Evolutionary conservation across 1,284 basidiomycete genomes (phyloP).

Genomic region (Leccinum angustisporum): DNA sequence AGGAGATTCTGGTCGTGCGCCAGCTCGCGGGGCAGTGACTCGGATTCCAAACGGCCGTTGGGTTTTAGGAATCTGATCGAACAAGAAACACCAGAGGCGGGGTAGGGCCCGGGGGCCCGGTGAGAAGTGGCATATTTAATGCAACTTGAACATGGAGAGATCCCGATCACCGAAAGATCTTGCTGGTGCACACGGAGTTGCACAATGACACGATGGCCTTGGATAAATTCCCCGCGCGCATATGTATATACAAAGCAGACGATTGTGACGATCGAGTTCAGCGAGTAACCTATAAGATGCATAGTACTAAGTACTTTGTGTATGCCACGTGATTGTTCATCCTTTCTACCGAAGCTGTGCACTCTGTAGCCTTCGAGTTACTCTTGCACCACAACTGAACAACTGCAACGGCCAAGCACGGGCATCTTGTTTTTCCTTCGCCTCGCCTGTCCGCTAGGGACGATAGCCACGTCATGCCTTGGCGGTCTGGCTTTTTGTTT

Average conservation of each 20-base stretch:
- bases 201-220: background rate
- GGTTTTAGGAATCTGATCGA: background rate
- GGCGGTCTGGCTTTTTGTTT: conserved; percentile 81
- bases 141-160: background rate
- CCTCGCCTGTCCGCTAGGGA: conserved; percentile 73
- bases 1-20: conserved; percentile 69
- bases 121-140: background rate
- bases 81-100: background rate
- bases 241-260: background rate
- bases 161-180: background rate
- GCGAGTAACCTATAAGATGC: background rate
- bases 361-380: background rate
- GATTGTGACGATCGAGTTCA: background rate
- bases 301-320: no score
- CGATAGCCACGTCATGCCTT: conserved; percentile 78
- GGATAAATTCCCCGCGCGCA: background rate
- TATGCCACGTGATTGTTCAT: no score
- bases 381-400: background rate
- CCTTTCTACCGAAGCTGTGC: background rate
- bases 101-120: background rate
- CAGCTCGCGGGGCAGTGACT: conserved; percentile 45
- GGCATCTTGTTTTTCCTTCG: conserved; percentile 86
- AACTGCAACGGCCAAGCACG: conserved; percentile 47
- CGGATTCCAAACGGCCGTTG: background rate
- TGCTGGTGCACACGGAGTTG: background rate